These are phyloP conservation scores for Boletus rufocinnamomeus DNA, from an alignment of 768 basidiomycete genomes.

Conservation along the genomic window DNA sequence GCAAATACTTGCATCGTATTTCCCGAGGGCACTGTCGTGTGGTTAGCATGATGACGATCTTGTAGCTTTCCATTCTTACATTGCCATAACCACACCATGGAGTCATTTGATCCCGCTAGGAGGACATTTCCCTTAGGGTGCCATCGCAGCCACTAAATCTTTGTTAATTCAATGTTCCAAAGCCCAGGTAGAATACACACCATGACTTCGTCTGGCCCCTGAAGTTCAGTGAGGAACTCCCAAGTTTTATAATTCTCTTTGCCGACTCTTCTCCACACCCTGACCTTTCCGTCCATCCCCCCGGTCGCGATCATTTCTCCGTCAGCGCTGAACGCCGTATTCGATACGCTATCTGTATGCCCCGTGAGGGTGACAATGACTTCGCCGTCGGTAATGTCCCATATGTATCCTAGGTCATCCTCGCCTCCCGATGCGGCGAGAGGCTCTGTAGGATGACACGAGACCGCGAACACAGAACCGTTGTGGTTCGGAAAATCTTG, in stretches of 20 bases:
- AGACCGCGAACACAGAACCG: slow-evolving; percentile 80
- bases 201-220: slow-evolving; percentile 95
- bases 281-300: slow-evolving; percentile 95
- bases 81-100: slow-evolving; percentile 97
- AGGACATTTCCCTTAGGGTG: slow-evolving; percentile 92
- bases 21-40: slow-evolving; percentile 80
- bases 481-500: slow-evolving; percentile 69
- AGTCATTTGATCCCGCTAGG: slow-evolving; percentile 89
- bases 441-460: slow-evolving; percentile 78
- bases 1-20: slow-evolving; percentile 96
- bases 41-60: not conserved
- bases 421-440: slow-evolving; percentile 93
- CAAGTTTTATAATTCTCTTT: slow-evolving; percentile 74
- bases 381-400: slow-evolving; percentile 83
- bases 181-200: slow-evolving; percentile 48
- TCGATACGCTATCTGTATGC: slow-evolving; percentile 89
- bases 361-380: slow-evolving; percentile 84
- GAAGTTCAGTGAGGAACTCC: slow-evolving; percentile 93
- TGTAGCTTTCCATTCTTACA: slow-evolving; percentile 48
- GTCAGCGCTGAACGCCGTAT: slow-evolving; percentile 77
- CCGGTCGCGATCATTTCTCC: slow-evolving; percentile 95
- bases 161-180: slow-evolving; percentile 7
- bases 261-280: slow-evolving; percentile 87
- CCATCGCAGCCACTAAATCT: slow-evolving; percentile 84
- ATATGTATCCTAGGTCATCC: slow-evolving; percentile 93